Evolutionary conservation across 75 land plant genomes (phyloP).

Genomic region (Adiantum capillusveneris): DNA sequence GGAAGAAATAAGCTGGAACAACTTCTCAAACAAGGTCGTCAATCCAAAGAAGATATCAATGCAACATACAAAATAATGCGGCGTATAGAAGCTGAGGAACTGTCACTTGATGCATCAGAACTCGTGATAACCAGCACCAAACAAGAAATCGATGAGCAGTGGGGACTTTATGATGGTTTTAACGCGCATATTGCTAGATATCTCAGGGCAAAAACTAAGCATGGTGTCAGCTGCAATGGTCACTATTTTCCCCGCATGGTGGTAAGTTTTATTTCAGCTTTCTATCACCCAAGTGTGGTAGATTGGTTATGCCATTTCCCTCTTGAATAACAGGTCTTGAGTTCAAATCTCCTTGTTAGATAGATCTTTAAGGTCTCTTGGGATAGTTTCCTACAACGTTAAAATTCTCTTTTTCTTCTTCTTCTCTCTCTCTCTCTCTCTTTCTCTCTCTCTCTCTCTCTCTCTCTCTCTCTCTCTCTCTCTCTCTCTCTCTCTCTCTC

Average conservation of each 20-base stretch:
- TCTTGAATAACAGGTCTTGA: too few relatives aligned
- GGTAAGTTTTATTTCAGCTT: too few relatives aligned
- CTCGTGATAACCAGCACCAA: slow-evolving; percentile 76
- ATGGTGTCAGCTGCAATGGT: slow-evolving; percentile 69
- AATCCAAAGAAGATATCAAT: slow-evolving; percentile 77
- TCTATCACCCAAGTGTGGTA: too few relatives aligned
- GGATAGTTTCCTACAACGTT: too few relatives aligned
- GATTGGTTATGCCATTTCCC: too few relatives aligned
- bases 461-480: too few relatives aligned
- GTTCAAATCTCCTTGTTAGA: too few relatives aligned
- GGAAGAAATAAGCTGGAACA: slow-evolving; percentile 83
- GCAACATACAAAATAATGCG: slow-evolving; percentile 77
- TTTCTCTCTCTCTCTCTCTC: neutral
- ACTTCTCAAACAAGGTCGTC: slow-evolving; percentile 75
- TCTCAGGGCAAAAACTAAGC: slow-evolving; percentile 51
- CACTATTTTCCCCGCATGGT: slow-evolving; percentile 87
- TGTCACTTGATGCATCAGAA: slow-evolving; percentile 74
- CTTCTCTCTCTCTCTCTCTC: too few relatives aligned
- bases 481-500: too few relatives aligned
- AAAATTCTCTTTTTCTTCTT: too few relatives aligned
- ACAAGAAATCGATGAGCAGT: slow-evolving; percentile 83
- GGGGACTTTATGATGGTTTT: slow-evolving; percentile 90
- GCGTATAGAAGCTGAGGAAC: slow-evolving; percentile 76
- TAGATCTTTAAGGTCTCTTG: too few relatives aligned
- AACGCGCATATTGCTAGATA: slow-evolving; percentile 70